Conservation (phyloP, 805 yeast genomes). For the Kluyveromyces siamensis region DNA sequence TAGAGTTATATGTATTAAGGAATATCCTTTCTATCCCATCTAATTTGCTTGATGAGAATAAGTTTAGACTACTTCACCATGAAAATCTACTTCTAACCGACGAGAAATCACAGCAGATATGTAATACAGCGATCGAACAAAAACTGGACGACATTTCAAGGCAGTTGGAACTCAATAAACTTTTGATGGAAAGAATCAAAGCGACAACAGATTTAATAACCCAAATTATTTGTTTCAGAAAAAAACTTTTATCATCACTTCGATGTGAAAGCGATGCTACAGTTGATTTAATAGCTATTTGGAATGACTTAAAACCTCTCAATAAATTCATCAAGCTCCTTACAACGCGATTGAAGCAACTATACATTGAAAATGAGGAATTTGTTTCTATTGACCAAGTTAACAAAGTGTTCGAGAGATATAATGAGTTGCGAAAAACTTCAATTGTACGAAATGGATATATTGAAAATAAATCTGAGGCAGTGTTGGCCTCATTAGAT, state of each 20-base stretch:
- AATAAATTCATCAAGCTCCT: slow-evolving; percentile 22
- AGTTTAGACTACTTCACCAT: slow-evolving; percentile 62
- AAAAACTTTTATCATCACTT: slow-evolving; percentile 6
- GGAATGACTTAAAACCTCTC: slow-evolving; percentile 19
- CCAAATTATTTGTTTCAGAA: slow-evolving; percentile 18
- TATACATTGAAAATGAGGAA: slow-evolving; percentile 21
- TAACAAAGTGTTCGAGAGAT: slow-evolving; percentile 1
- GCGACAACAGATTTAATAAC: slow-evolving; percentile 11
- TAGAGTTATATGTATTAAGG: slow-evolving; percentile 72
- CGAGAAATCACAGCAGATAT: slow-evolving; percentile 1
- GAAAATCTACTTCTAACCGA: slow-evolving; percentile 34
- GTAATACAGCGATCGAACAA: slow-evolving; percentile 6
- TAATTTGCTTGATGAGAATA: slow-evolving; percentile 55
- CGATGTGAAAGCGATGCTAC: slow-evolving; percentile 6
- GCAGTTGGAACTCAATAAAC: slow-evolving; percentile 11
- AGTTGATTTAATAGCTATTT: slow-evolving; percentile 8
- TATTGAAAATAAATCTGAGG: background rate
- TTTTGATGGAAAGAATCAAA: slow-evolving; percentile 12
- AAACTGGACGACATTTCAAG: slow-evolving; percentile 16
- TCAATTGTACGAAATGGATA: slow-evolving; percentile 5
- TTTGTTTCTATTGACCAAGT: slow-evolving; percentile 18
- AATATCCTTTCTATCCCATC: slow-evolving; percentile 67
- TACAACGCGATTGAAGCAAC: slow-evolving; percentile 15
- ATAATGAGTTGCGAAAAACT: slow-evolving; percentile 1
- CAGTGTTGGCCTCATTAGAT: background rate